These are phyloP conservation scores for Tetrahymena thermophila DNA, from an alignment of 73 alveolate species.

Conservation along the genomic window DNA sequence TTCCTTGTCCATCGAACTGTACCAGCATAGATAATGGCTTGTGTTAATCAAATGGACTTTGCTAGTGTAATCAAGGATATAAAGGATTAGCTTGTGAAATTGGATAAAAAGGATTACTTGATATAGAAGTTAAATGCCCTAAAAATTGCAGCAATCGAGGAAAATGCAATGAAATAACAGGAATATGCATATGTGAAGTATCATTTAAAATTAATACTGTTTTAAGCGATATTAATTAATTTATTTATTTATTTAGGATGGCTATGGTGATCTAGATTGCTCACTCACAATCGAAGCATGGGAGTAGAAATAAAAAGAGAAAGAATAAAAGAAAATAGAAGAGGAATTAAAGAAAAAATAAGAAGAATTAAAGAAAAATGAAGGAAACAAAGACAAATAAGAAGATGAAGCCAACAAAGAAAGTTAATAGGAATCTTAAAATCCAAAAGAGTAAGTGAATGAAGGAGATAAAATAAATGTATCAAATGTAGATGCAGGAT, in stretches of 20 bases:
- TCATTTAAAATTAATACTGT: neutral
- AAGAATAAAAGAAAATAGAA: neutral
- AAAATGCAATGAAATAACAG: neutral
- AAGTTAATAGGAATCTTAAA: neutral
- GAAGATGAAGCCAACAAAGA: neutral
- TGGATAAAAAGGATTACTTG: neutral
- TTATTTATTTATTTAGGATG: neutral
- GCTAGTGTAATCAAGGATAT: conserved; percentile 30
- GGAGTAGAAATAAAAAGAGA: neutral
- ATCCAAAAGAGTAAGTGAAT: neutral
- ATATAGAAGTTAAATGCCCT: neutral
- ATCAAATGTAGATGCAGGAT: too few relatives aligned
- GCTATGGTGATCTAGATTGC: neutral
- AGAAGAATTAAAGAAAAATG: neutral
- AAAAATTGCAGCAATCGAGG: neutral
- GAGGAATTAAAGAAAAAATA: neutral
- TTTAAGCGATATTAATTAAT: neutral
- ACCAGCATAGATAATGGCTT: conserved; percentile 28
- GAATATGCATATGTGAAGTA: neutral
- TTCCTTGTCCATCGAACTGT: conserved; percentile 41
- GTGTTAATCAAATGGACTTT: conserved; percentile 33
- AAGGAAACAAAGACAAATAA: neutral
- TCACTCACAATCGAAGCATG: neutral
- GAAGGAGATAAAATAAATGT: neutral
- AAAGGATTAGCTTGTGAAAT: conserved; percentile 15